Percentiles rank a stretch among this genome's conserved stretches.
phyloP scores from a whole-genome alignment of 495 filamentous ascomycete genomes.

The Hyphodiscus hymeniophilus region DNA sequence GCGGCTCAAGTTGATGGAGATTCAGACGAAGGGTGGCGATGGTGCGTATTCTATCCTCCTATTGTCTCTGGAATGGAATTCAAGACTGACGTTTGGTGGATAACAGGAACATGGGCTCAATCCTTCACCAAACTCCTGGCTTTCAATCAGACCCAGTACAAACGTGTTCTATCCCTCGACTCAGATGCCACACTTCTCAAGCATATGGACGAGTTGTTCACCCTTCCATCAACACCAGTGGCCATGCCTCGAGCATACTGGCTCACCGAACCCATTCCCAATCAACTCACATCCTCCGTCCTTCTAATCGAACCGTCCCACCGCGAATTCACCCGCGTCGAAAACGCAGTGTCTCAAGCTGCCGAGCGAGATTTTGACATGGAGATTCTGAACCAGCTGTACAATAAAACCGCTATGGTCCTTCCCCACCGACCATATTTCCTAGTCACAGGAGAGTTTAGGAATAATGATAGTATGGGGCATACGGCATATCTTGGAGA shows the following conservation, averaged over 20 bases:
- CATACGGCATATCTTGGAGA: constrained; percentile 58
- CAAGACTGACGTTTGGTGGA: too few relatives aligned
- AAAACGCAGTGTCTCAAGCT: constrained; percentile 35
- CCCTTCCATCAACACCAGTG: constrained; percentile 49
- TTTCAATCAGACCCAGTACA: constrained; percentile 61
- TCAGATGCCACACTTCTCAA: constrained; percentile 57
- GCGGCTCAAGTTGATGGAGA: too few relatives aligned
- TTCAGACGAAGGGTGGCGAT: too few relatives aligned
- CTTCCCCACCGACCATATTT: constrained; percentile 70
- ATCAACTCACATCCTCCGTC: constrained; percentile 48
- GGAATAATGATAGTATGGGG: constrained; percentile 29
- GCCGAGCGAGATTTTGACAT: constrained; percentile 51
- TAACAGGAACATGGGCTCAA: constrained; percentile 39
- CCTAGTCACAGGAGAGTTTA: constrained; percentile 64
- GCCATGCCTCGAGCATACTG: constrained; percentile 69
- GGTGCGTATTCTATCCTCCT: too few relatives aligned
- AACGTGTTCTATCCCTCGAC: constrained; percentile 60
- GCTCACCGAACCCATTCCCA: constrained; percentile 40
- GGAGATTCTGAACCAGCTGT: constrained; percentile 69
- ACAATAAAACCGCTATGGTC: constrained; percentile 55
- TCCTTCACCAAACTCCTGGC: constrained; percentile 62
- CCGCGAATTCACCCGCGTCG: constrained; percentile 43
- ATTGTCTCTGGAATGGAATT: too few relatives aligned
- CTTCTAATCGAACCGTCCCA: constrained; percentile 57
- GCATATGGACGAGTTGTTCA: constrained; percentile 66